These are phyloP conservation scores for Cicer arietinum DNA, from an alignment of 306 rosid species.

Conservation along the genomic window DNA sequence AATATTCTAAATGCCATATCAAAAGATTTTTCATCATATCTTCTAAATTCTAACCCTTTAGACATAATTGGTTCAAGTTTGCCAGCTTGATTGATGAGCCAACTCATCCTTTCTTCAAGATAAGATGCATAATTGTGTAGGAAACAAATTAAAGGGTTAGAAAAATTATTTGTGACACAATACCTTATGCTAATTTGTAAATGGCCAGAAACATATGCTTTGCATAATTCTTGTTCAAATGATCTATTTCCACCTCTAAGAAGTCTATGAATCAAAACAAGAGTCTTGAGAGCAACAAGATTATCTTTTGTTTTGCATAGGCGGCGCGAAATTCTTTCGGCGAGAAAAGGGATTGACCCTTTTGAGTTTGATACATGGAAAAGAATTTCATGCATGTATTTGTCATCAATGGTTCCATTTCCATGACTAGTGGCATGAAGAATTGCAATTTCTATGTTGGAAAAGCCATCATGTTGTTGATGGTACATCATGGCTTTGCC, in stretches of 20 bases:
- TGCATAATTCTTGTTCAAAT: conserved; percentile 60
- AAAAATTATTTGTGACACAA: conserved; percentile 41
- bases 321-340: conserved; percentile 61
- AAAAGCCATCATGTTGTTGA: conserved; percentile 54
- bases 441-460: conserved; percentile 64
- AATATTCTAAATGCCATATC: conserved; percentile 60
- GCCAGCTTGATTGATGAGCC: conserved; percentile 72
- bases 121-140: conserved; percentile 55
- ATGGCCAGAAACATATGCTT: conserved; percentile 59
- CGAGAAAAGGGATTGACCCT: conserved; percentile 60
- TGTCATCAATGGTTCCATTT: conserved; percentile 62
- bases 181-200: conserved; percentile 48
- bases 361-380: conserved; percentile 64
- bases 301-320: conserved; percentile 57
- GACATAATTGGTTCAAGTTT: conserved; percentile 62
- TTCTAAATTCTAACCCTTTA: conserved; percentile 53
- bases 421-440: conserved; percentile 63
- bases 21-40: conserved; percentile 60
- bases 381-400: conserved; percentile 69
- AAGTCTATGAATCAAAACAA: conserved; percentile 63
- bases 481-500: conserved; percentile 65
- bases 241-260: conserved; percentile 65
- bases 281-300: conserved; percentile 65
- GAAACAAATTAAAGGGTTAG: conserved; percentile 50
- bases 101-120: conserved; percentile 66